Evolutionary conservation across 2,329 filamentous ascomycete genomes (phyloP), one percentile per base, ranked within the genome.

Genomic region (Fusarium pilosicola): DNA sequence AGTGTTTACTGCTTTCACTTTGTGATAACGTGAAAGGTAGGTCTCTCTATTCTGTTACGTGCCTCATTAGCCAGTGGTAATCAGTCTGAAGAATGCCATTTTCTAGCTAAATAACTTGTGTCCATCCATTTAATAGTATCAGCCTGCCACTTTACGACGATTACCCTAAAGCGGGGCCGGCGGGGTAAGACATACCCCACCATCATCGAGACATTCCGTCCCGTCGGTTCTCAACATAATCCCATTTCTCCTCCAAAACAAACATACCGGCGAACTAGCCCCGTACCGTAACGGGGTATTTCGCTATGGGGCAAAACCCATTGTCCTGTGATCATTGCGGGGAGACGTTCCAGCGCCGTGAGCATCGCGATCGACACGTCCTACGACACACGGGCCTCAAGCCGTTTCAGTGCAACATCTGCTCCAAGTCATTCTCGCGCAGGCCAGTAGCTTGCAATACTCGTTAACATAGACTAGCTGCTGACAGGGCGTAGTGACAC

Each of bases 21-120:
- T n/a, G n/a, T n/a, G n/a, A n/a, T 10, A 10, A 22, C 1, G 7
- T 13, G 11, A 6, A 9, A 20, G 7, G 3, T 26, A 9, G 0
- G 24, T 26, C 11, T 13, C 4, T 2, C 5, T 14, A 12, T 20
- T 7, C 7, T 0, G 7, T 26, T 20, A 6, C 0, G 1, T 20
- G 3, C 6, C 7, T 14, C 0, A 13, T 5, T 18, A 12, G 2
- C 5, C 28, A 22, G 14, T 14, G 20, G 4, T 1, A 26, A 1
- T 20, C 1, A 12, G 20, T 11, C 9, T 3, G 4, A 17, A 0
- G 0, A 48, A 30, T 30, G 1, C 1, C 20, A 6, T 30, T n/a
- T 17, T 4, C 3, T 12, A n/a, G 26, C 5, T n/a, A 0, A 9
- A n/a, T 13, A 9, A 4, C 22, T 17, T 17, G 7, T 18, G 0